Conservation (phyloP, 495 filamentous ascomycete genomes). For the Chaetomium cochliodes region DNA sequence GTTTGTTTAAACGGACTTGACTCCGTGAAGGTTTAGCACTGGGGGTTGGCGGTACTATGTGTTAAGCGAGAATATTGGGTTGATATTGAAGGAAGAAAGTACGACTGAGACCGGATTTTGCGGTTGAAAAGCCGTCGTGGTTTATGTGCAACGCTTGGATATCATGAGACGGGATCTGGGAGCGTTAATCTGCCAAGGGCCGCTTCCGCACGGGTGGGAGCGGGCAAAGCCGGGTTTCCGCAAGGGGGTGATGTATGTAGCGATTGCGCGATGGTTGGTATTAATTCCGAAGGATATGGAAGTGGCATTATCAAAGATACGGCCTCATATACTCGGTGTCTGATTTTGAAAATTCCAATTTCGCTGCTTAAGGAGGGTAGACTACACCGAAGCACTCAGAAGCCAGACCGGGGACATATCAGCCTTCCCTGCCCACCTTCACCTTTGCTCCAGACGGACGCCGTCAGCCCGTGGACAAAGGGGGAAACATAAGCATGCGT, state of each 20-base stretch:
- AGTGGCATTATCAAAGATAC: no score
- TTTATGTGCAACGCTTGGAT: no score
- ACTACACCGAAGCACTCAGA: neutral
- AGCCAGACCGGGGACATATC: neutral
- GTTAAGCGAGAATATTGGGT: no score
- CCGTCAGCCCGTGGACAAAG: neutral
- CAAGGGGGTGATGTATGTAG: neutral
- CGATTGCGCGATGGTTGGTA: neutral
- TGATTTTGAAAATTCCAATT: neutral
- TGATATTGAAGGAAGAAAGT: no score
- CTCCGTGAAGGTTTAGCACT: neutral
- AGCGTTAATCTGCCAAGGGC: no score
- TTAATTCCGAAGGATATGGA: neutral
- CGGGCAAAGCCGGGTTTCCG: neutral
- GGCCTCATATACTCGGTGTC: no score
- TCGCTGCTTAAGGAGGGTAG: neutral
- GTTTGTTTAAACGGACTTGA: neutral
- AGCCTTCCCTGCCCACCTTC: neutral
- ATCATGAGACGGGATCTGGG: no score
- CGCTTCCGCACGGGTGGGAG: neutral
- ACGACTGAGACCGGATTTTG: no score
- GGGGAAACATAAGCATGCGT: neutral
- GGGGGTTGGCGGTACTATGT: neutral
- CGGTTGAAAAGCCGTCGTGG: no score
- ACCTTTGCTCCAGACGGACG: neutral